Percentiles rank a stretch among this genome's conserved stretches.
Conservation (phyloP, 1,284 basidiomycete genomes). For the Moesziomyces parantarcticus region DNA sequence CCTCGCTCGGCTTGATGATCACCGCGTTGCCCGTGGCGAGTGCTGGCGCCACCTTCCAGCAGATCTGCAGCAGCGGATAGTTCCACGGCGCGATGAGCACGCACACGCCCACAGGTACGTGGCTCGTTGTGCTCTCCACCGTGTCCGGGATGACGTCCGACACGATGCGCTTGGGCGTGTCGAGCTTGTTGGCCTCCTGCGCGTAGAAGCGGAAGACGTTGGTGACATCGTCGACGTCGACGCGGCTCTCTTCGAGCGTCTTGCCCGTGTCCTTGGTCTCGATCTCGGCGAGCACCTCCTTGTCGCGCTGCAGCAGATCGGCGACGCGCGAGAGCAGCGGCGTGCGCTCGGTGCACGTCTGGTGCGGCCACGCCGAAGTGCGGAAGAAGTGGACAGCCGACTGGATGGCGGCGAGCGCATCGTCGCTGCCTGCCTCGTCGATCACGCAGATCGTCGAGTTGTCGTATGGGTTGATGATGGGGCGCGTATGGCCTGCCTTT, state of each 20-base stretch:
- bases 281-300: conserved; percentile 56
- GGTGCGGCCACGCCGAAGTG: conserved; percentile 53
- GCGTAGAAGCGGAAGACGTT: conserved; percentile 66
- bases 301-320: conserved; percentile 62
- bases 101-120: conserved; percentile 66
- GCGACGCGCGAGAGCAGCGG: conserved; percentile 54
- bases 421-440: conserved; percentile 59
- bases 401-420: conserved; percentile 58
- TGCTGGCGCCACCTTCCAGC: conserved; percentile 67
- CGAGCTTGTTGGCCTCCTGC: conserved; percentile 62
- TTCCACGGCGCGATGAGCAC: conserved; percentile 68
- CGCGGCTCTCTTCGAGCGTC: conserved; percentile 61
- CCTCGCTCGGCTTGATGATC: conserved; percentile 68
- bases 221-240: conserved; percentile 67
- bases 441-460: conserved; percentile 53
- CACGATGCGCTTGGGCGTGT: conserved; percentile 50
- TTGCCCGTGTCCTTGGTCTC: conserved; percentile 67
- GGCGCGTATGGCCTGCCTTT: conserved; percentile 52
- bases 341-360: conserved; percentile 48
- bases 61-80: conserved; percentile 66
- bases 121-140: conserved; percentile 55
- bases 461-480: conserved; percentile 64
- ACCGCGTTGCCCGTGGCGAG: conserved; percentile 64
- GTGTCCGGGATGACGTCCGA: conserved; percentile 60
- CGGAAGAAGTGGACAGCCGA: conserved; percentile 59